These are phyloP conservation scores for Punctularia strigosozonata DNA, from an alignment of 768 basidiomycete genomes.

Conservation along the genomic window DNA sequence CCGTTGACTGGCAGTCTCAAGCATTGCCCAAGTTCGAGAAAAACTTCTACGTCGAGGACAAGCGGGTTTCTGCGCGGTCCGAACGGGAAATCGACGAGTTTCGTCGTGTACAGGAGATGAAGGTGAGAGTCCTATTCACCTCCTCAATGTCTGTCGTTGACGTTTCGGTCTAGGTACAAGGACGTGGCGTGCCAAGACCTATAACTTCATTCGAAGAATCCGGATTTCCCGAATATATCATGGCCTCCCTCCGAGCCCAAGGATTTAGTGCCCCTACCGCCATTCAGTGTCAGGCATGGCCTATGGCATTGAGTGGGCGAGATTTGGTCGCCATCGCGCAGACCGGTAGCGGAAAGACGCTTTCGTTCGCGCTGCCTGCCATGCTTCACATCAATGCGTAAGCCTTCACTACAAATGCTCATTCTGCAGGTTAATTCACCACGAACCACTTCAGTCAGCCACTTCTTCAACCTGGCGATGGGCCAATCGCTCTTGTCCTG, in stretches of 20 bases:
- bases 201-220: constrained; percentile 88
- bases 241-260: constrained; percentile 87
- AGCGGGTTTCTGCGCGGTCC: constrained; percentile 60
- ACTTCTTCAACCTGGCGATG: constrained; percentile 85
- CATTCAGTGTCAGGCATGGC: constrained; percentile 99
- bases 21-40: constrained; percentile 87
- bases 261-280: constrained; percentile 87
- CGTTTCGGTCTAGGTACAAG: constrained; percentile 57
- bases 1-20: constrained; percentile 73
- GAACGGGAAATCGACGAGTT: constrained; percentile 89
- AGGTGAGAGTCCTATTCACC: constrained; percentile 30
- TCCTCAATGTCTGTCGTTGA: neutral
- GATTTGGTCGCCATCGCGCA: constrained; percentile 96
- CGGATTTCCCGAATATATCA: constrained; percentile 93
- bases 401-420: constrained; percentile 14
- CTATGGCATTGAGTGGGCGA: constrained; percentile 91
- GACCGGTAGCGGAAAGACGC: constrained; percentile 98
- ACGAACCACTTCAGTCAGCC: constrained; percentile 53
- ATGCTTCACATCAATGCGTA: constrained; percentile 99
- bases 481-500: constrained; percentile 92
- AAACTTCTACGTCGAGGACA: constrained; percentile 94
- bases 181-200: constrained; percentile 78
- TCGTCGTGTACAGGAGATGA: constrained; percentile 75
- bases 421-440: constrained; percentile 6
- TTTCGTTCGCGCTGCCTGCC: constrained; percentile 94